Evolutionary conservation across 306 rosid genomes (phyloP), one percentile per base, ranked within the genome.

Genomic region (Lupinus albus): DNA sequence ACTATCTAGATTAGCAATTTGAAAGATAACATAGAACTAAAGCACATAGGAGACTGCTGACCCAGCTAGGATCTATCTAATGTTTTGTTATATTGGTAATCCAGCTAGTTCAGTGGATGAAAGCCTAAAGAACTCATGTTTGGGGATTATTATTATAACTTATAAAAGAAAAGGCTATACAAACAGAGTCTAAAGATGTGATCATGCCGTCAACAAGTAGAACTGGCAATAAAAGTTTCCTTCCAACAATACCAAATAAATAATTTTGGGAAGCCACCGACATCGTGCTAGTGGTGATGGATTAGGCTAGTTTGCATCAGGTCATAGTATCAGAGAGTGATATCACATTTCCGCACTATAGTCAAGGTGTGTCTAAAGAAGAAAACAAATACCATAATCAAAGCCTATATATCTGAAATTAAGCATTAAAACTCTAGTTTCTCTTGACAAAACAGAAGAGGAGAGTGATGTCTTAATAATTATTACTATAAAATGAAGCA

Each of bases 1-100:
- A 68, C n/a, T n/a, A n/a, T n/a, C n/a, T n/a, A 67, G 68, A 73
- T 74, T 73, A 79, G 83, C 68, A 73, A 72, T 54, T 79, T 64
- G 76, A 79, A 79, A 71, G 73, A 78, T 68, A 65, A 65, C 74
- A 70, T 32, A 77, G 57, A 78, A 71, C 74, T 71, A 71, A 78
- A 65, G 70, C 81, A 78, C 63, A 58, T 20, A 71, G 74, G 73
- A 64, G 38, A 71, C 64, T 64, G 57, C 70, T 58, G 35, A 58
- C 72, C 75, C 77, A 68, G 47, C 71, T 36, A 73, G 52, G 52
- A 73, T 36, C 68, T 11, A 46, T 68, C 75, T 74, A 77, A 58
- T 28, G 61, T 57, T 73, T 25, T 25, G 30, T 35, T 62, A 69
- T 77, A 74, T 63, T 9, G 64, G 47, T 54, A 57, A 63, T 20